Evolutionary conservation across 2,329 filamentous ascomycete species (phyloP), one percentile per base, ranked within the genome.

Genomic region (Davidsoniella virescens): DNA sequence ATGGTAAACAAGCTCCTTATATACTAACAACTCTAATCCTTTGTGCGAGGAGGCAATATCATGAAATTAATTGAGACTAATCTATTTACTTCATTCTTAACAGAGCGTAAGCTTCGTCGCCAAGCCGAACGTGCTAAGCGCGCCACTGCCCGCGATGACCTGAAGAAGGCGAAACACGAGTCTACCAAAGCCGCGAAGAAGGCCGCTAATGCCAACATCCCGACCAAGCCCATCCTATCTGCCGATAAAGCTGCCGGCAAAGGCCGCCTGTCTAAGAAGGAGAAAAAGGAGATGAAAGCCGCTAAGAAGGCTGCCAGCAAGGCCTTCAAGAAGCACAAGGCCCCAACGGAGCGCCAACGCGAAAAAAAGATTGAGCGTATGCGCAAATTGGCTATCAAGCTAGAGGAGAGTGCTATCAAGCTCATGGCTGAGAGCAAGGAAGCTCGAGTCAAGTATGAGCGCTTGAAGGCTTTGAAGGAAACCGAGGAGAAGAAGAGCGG

Each of bases 291-390:
- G 39, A 33, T 41, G 26, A 47, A 48, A 16, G 23, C 42, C n/a
- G 46, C 26, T 14, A 37, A 29, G 23, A 53, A 51, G 46, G 10
- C 18, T 9, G 57, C 61, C 47, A 57, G 55, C 50, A 59, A 55
- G 44, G 55, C 57, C 3, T 50, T 55, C 40, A 60, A 61, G 42
- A 62, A 62, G 53, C 47, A 57, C 50, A 61, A 62, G 58, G 61
- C 62, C 51, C 40, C 25, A 4, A 51, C 49, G n/a, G 50, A 51
- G n/a, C 45, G 46, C 45, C 66, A 66, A 55, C 55, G 59, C 6
- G 65, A 67, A 54, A 68, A 66, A 61, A 63, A 60, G 44, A 63
- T 62, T 38, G 57, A 60, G 46, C 64, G 63, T 17, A 55, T 70
- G 46, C 60, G 65, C 20, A 54, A 54, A n/a, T 64, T 65, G 25